A percentile compares a stretch with the other conserved stretches of the same genome.
Conservation (phyloP, 768 basidiomycete species). For the Trametes villosa region DNA sequence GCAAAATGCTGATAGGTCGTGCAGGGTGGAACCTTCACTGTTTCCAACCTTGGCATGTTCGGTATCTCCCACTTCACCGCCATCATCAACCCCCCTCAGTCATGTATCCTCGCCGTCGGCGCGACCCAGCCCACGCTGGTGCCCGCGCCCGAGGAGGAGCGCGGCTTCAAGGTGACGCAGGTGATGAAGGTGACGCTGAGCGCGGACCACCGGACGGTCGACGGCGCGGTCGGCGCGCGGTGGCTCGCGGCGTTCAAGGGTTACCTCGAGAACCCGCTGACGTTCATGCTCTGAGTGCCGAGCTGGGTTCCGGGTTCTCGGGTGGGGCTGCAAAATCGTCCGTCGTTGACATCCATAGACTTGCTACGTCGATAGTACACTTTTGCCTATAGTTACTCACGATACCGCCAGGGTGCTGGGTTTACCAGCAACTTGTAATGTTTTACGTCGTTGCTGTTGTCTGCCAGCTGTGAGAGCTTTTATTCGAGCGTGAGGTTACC, state of each 20-base stretch:
- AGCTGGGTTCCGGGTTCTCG: constrained; percentile 1
- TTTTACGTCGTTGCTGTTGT: not conserved
- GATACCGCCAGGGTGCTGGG: constrained; percentile 23
- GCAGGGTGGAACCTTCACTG: constrained; percentile 96
- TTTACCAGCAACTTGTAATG: constrained; percentile 23
- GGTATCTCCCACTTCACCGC: constrained; percentile 96
- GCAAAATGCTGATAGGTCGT: constrained; percentile 1
- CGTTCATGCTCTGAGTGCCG: constrained; percentile 85
- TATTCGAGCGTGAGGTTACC: too few species aligned
- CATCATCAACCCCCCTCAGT: constrained; percentile 98
- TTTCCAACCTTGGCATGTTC: constrained; percentile 99
- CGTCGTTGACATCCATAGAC: constrained; percentile 23
- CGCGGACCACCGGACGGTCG: constrained; percentile 94
- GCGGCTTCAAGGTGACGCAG: constrained; percentile 91
- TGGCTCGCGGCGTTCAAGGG: constrained; percentile 95
- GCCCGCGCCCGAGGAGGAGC: constrained; percentile 86
- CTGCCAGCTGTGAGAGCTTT: not conserved
- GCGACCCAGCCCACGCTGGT: constrained; percentile 84
- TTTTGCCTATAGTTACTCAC: constrained; percentile 26
- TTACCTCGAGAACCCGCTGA: constrained; percentile 95
- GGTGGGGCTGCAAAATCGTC: constrained; percentile 18
- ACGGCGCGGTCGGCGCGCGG: constrained; percentile 92
- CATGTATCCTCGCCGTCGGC: constrained; percentile 96
- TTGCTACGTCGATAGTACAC: constrained; percentile 22
- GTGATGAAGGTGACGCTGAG: constrained; percentile 97